Base-by-base conservation (phyloP, 2,329 filamentous ascomycete species). In the Nemania diffusa region DNA sequence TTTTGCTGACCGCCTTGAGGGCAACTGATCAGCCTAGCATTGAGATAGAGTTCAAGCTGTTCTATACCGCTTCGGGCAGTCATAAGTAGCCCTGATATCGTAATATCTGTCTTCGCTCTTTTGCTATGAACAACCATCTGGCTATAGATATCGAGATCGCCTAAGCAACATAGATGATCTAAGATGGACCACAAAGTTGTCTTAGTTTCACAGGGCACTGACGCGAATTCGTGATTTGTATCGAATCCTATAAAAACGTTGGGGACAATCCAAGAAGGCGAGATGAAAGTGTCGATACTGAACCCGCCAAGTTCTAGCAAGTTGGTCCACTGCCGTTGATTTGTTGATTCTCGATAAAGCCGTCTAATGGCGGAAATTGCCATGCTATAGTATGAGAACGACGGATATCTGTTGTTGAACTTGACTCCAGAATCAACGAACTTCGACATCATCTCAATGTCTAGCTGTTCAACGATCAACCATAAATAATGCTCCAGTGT, bases 81-180 rank as follows among this genome's bases (percentile, higher is more conserved):
- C 11, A 27, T 32, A 24, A 56, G 26, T 37, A 62, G 37, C 7
- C 37, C 50, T n/a, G 59, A 32, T 56, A 56, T 26, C 7, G 50
- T 62, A 1, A 48, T 34, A 7, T 62, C 22, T 7, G n/a, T 37
- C 37, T 13, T 62, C 5, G 40, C 24, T 37, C 11, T 34, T 9
- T 46, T n/a, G 26, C 26, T 62, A n/a, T 26, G 2, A 22, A 1
- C 0, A 32, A 17, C 5, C 2, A 46, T n/a, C 9, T 11, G 27
- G 15, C 32, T 11, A 24, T 55, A 62, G 2, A 62, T 1, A 15
- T 55, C 48, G 11, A 8, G 8, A 8, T 55, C 5, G 2, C 50
- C 27, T 8, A n/a, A 46, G 37, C 46, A 5, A 34, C 48, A 62
- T 5, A 62, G n/a, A 0, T 2, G 3, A 55, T 62, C 59, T 6